phyloP scores from a whole-genome alignment of 75 land plant genomes.

The Chamaecyparis obtusa region DNA sequence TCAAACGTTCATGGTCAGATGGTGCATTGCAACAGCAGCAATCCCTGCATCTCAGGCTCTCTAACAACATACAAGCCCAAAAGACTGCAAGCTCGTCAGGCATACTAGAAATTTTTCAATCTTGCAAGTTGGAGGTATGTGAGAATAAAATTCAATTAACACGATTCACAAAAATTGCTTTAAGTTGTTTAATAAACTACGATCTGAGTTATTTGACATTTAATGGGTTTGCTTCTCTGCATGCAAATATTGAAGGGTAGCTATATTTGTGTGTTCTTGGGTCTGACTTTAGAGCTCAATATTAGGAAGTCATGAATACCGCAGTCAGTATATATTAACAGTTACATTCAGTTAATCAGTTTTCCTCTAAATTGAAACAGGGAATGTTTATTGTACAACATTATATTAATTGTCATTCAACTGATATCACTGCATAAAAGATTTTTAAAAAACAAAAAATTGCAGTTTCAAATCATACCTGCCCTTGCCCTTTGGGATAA shows the following conservation, averaged over 20 bases:
- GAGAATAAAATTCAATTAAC: too few relatives aligned
- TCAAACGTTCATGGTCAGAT: too few relatives aligned
- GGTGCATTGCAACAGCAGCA: too few relatives aligned
- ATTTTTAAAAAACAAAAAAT: not conserved
- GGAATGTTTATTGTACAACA: not conserved
- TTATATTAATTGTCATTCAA: not conserved
- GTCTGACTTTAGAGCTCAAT: not conserved
- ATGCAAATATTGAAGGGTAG: not conserved
- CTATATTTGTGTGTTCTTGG: not conserved
- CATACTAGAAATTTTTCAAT: too few relatives aligned
- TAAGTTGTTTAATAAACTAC: too few relatives aligned
- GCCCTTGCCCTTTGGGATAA: conserved; percentile 52
- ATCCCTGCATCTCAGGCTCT: too few relatives aligned
- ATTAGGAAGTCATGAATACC: not conserved
- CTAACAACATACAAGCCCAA: too few relatives aligned
- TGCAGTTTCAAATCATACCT: conserved; percentile 41
- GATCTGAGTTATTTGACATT: too few relatives aligned
- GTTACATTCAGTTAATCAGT: not conserved
- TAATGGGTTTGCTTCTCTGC: not conserved
- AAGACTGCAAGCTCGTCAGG: too few relatives aligned
- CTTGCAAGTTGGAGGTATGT: too few relatives aligned
- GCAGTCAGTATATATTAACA: not conserved
- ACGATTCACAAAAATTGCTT: too few relatives aligned
- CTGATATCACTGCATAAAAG: not conserved
- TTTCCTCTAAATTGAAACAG: not conserved